Evolutionary conservation across 257 asterid species (phyloP).

Genomic region (Plectranthus barbatus): DNA sequence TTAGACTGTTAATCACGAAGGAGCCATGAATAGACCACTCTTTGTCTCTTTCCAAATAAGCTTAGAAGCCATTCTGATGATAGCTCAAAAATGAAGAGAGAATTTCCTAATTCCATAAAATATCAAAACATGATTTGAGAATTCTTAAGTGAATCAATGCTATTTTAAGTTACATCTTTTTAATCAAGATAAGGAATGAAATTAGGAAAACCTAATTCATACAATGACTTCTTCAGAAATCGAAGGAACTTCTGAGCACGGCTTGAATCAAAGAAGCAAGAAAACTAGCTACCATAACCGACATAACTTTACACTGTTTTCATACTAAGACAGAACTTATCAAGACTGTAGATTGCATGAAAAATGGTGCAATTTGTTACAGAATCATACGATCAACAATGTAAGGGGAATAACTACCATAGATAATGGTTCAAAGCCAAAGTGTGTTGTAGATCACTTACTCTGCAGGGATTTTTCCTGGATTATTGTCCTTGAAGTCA

Average conservation of each 20-base stretch:
- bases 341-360: not conserved
- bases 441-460: slow-evolving; percentile 37
- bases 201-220: not conserved
- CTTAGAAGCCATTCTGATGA: not conserved
- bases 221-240: not conserved
- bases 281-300: not conserved
- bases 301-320: not conserved
- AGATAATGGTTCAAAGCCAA: not conserved
- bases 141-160: not conserved
- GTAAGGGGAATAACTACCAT: not conserved
- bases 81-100: not conserved
- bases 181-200: not conserved
- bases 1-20: not conserved
- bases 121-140: not conserved
- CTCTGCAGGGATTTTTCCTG: slow-evolving; percentile 74
- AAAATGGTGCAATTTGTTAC: not conserved
- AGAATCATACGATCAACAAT: not conserved
- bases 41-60: not conserved
- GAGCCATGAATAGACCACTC: not conserved
- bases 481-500: slow-evolving; percentile 87
- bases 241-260: slow-evolving; percentile 1
- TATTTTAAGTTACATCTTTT: not conserved
- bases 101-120: not conserved
- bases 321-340: not conserved
- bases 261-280: not conserved